phyloP scores from a whole-genome alignment of 805 yeast genomes.

The Candida odintsovae region DNA sequence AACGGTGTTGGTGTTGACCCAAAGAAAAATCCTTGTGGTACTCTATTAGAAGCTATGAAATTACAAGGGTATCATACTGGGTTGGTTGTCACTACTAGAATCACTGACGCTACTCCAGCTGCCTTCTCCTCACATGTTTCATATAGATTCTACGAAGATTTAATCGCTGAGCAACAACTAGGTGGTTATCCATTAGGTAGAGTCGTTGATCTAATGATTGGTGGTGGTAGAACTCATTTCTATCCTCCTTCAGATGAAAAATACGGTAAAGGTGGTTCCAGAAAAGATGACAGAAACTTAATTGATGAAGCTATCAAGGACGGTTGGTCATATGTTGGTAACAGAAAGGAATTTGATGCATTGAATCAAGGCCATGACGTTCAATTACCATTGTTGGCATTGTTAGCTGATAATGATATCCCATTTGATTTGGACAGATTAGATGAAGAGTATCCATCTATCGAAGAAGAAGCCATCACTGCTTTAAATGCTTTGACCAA shows the following conservation, averaged over 20 bases:
- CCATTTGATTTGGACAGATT: slow-evolving; percentile 83
- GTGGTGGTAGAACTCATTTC: slow-evolving; percentile 89
- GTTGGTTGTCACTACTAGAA: slow-evolving; percentile 83
- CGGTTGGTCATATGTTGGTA: slow-evolving; percentile 64
- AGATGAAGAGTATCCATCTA: slow-evolving; percentile 56
- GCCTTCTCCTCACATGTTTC: slow-evolving; percentile 79
- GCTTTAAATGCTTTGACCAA: slow-evolving; percentile 64
- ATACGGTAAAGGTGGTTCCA: slow-evolving; percentile 44
- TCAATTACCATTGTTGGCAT: slow-evolving; percentile 69
- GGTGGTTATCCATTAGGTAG: slow-evolving; percentile 79
- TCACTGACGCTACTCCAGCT: slow-evolving; percentile 96
- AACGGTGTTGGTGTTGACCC: slow-evolving; percentile 89
- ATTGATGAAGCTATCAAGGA: slow-evolving; percentile 51
- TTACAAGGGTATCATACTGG: slow-evolving; percentile 79
- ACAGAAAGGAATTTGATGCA: slow-evolving; percentile 52
- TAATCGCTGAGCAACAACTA: slow-evolving; percentile 82
- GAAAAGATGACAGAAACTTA: slow-evolving; percentile 65
- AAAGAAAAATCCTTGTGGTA: slow-evolving; percentile 70
- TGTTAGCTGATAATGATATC: slow-evolving; percentile 71
- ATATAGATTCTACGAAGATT: slow-evolving; percentile 70
- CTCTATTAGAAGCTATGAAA: slow-evolving; percentile 83
- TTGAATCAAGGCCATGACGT: slow-evolving; percentile 55
- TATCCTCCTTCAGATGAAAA: slow-evolving; percentile 39
- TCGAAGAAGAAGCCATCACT: slow-evolving; percentile 70
- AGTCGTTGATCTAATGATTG: slow-evolving; percentile 76